Percentiles rank a stretch among this genome's conserved stretches.
These are phyloP conservation scores for Annulohypoxylon maeteangense DNA, from an alignment of 495 filamentous ascomycete genomes.

Conservation along the genomic window DNA sequence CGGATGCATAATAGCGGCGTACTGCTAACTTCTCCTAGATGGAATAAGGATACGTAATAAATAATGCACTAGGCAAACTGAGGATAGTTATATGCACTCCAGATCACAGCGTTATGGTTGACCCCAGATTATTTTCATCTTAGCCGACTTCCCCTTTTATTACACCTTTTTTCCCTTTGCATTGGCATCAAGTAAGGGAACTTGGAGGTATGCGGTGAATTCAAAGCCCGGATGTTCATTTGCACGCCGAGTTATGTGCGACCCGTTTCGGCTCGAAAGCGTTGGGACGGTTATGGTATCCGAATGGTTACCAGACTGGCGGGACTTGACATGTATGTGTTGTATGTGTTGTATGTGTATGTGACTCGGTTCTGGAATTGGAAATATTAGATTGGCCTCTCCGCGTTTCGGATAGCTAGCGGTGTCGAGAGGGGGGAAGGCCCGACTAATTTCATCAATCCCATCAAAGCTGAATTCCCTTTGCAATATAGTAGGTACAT, in stretches of 20 bases:
- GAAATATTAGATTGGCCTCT: neutral
- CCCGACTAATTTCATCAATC: constrained; percentile 1
- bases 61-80: neutral
- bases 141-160: neutral
- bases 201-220: neutral
- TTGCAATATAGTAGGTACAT: too few relatives aligned
- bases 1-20: neutral
- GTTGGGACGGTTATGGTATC: neutral
- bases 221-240: neutral
- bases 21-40: neutral
- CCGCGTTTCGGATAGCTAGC: constrained; percentile 5
- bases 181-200: neutral
- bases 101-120: neutral
- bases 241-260: neutral
- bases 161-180: neutral
- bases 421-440: constrained; percentile 13
- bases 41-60: neutral
- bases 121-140: neutral
- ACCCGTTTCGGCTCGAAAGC: neutral
- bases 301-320: neutral
- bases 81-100: neutral
- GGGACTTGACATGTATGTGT: neutral
- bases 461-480: neutral
- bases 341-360: neutral
- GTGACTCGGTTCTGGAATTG: neutral